Conservation (phyloP, 257 asterid species). For the Linaria vulgaris region DNA sequence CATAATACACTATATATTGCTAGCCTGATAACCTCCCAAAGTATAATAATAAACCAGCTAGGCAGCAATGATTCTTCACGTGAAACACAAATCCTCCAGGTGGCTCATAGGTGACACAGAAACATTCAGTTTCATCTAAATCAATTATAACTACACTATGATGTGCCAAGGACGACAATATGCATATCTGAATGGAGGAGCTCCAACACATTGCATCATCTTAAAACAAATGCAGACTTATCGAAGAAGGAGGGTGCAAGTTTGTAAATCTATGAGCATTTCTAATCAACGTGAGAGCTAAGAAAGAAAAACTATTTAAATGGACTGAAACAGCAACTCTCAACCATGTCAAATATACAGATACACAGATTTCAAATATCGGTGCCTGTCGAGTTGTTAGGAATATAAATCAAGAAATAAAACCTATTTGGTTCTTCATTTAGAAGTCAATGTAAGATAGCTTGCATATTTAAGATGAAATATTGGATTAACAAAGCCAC, state of each 20-base stretch:
- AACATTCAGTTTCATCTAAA: too few species aligned
- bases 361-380: too few species aligned
- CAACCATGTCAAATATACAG: too few species aligned
- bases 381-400: too few species aligned
- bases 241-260: not conserved
- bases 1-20: constrained; percentile 7
- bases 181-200: not conserved
- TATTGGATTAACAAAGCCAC: not conserved
- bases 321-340: not conserved
- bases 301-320: too few species aligned
- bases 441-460: too few species aligned
- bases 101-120: constrained; percentile 3
- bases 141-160: not conserved
- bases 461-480: not conserved
- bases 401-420: too few species aligned
- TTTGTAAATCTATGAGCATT: not conserved
- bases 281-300: not conserved
- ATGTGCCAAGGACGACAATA: not conserved
- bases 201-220: not conserved
- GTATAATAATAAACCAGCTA: constrained; percentile 16
- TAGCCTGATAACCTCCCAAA: constrained; percentile 22
- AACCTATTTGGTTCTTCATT: too few species aligned
- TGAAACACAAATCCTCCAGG: not conserved
- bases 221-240: not conserved
- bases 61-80: constrained; percentile 11